These are phyloP conservation scores for Aspergillus alliaceus DNA, from an alignment of 2,329 filamentous ascomycete species.

Conservation along the genomic window DNA sequence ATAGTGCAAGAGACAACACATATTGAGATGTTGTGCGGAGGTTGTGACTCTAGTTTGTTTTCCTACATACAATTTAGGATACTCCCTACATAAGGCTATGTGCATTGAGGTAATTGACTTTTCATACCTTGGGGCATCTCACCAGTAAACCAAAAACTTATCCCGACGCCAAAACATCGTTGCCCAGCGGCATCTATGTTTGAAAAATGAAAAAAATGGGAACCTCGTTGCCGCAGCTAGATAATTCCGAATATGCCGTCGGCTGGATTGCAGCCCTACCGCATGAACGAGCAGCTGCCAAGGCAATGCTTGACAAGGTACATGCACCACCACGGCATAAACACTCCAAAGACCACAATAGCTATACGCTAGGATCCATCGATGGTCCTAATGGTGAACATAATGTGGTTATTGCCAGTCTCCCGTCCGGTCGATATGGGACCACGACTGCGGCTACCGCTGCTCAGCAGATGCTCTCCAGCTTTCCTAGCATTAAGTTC, in stretches of 20 bases:
- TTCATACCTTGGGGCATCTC: too few relatives aligned
- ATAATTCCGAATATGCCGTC: neutral
- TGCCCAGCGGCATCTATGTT: neutral
- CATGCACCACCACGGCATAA: neutral
- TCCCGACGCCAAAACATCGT: neutral
- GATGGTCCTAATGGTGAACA: neutral
- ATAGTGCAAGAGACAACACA: neutral
- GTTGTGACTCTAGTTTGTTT: neutral
- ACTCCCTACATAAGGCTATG: too few relatives aligned
- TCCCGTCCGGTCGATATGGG: slow-evolving; percentile 1
- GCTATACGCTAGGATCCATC: neutral
- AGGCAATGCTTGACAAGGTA: neutral
- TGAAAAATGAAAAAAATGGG: neutral
- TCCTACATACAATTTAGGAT: neutral
- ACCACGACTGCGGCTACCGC: neutral
- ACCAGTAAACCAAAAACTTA: too few relatives aligned
- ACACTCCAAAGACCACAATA: neutral
- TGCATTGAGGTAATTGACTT: too few relatives aligned
- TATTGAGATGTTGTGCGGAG: neutral
- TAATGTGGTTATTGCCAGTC: slow-evolving; percentile 4
- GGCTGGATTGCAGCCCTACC: neutral
- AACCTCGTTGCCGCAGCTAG: neutral
- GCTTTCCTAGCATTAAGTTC: neutral
- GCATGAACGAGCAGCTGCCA: neutral
- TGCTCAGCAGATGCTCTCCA: neutral